Evolutionary conservation across 192 early-diverging fungal genomes (phyloP), one percentile per base, ranked within the genome.

Genomic region (Glomus cerebriforme): DNA sequence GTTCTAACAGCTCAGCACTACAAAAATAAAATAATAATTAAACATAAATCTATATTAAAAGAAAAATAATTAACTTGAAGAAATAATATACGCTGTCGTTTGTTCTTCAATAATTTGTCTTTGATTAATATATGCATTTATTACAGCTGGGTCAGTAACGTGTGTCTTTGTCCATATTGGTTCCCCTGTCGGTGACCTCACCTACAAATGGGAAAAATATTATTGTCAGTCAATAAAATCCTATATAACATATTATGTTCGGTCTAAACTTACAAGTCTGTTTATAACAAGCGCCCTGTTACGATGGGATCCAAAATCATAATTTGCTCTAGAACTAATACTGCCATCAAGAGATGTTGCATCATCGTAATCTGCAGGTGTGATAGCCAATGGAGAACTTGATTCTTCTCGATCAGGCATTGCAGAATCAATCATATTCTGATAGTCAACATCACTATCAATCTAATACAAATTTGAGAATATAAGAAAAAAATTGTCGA

Each of bases 91-190:
- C 87, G 77, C 85, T 43, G 73, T 78, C 5, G 81, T 78, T 47
- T 87, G 84, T 73, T 89, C 91, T 79, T 97, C 95, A 79, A 96
- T 95, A 71, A 95, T 81, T 54, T 90, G 88, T 7, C 94, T 86
- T 62, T 99, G 94, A 13, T 94, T 87, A 75, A 97, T 83, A 74
- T 99, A 99, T 24, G 94, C 93, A 78, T 96, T 96, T 45, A 97
- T 93, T 1, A 99, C 94, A 3, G 92, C 87, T 27, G 87, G 84
- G 76, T 98, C 96, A 8, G 88, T 91, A 15, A 99, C 86, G 1
- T 94, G 88, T 79, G 97, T 96, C n/a, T 88, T 85, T 63, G 91
- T 89, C 92, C 92, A 94, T 65, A 87, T 88, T 17, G 88, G 79
- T 75, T 93, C 92, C 3, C 93, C 93, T 9, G 88, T 90, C 8